Base-by-base conservation (phyloP, 495 filamentous ascomycete genomes). In the Tuber brumale region DNA sequence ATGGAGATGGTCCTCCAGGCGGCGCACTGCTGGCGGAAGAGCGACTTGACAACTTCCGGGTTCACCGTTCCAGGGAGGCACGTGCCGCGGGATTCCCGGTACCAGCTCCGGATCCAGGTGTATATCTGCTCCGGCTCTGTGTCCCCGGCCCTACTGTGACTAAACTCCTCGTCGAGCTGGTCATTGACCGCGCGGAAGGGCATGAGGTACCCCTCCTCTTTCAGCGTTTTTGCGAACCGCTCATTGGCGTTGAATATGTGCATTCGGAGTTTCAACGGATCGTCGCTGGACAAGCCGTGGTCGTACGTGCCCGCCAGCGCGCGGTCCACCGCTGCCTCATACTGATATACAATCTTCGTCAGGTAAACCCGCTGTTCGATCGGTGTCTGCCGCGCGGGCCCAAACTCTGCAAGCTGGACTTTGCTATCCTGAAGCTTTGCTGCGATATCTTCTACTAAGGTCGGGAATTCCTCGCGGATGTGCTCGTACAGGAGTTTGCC, bases 31-130 rank as follows among this genome's bases (percentile, higher is more conserved):
- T 83, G 71, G 12, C 84, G 82, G 72, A 85, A 85, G 27, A 85
- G 72, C 31, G 75, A 82, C 70, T 84, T 77, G 1, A 87, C 77
- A 7, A 85, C 73, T 0, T 76, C 71, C 5, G 85, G 79, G 71
- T 86, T 83, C 27, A 86, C 81, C 8, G 83, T 85, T 0, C 85
- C 85, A 31, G 82, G 81, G 8, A 86, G 78, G 72, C 85, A 83
- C 21, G 80, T 80, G 14, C 85, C 85, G 16, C 84, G 80, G 1
- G 84, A 83, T 23, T 83, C 75, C 23, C 74, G 75, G 70, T 86
- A 86, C 27, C 84, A 69, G 9, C 75, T 71, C 19, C 83, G 76
- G 43, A 86, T 85, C 84, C 84, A 84, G 21, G 76, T 45, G 51
- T 83, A 79, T 71, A 86, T 83, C 39, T 37, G 27, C 27, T 66